These are phyloP conservation scores for Yamadazyma spencermartinsiae DNA, from an alignment of 1,139 yeast species.

Conservation along the genomic window DNA sequence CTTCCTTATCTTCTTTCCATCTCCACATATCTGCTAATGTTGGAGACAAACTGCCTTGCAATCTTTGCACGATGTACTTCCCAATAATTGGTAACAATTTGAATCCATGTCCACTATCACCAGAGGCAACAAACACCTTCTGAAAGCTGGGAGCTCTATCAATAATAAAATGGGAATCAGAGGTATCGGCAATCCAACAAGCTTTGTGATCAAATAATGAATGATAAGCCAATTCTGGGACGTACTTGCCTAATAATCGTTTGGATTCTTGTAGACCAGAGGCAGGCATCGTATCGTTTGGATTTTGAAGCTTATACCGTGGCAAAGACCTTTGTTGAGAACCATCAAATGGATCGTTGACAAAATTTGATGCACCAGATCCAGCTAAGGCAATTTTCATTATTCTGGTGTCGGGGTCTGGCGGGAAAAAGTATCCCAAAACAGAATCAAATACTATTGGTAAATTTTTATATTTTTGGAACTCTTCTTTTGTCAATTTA, in stretches of 20 bases:
- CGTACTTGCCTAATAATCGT: constrained; percentile 13
- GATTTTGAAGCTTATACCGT: constrained; percentile 28
- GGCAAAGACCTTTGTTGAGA: constrained; percentile 29
- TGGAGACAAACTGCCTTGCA: constrained; percentile 25
- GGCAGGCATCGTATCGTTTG: constrained; percentile 37
- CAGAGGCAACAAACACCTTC: constrained; percentile 38
- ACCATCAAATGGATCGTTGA: constrained; percentile 22
- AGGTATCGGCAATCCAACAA: constrained; percentile 51
- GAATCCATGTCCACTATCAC: constrained; percentile 37
- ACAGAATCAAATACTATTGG: constrained; percentile 39
- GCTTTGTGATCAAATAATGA: constrained; percentile 33
- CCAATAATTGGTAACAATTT: constrained; percentile 32
- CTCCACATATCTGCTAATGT: constrained; percentile 26
- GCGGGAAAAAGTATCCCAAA: constrained; percentile 40
- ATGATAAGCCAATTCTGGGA: constrained; percentile 41
- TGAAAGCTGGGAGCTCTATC: constrained; percentile 34
- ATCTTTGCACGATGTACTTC: constrained; percentile 24
- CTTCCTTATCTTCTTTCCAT: constrained; percentile 25
- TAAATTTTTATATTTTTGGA: constrained; percentile 17
- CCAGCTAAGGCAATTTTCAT: constrained; percentile 42
- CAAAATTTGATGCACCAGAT: constrained; percentile 30
- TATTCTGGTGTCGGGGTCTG: constrained; percentile 33
- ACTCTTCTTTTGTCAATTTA: constrained; percentile 12
- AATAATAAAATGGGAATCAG: constrained; percentile 41
- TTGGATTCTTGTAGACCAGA: constrained; percentile 12